These are phyloP conservation scores for Pseudonectria buxi DNA, from an alignment of 2,329 filamentous ascomycete species.

Conservation along the genomic window DNA sequence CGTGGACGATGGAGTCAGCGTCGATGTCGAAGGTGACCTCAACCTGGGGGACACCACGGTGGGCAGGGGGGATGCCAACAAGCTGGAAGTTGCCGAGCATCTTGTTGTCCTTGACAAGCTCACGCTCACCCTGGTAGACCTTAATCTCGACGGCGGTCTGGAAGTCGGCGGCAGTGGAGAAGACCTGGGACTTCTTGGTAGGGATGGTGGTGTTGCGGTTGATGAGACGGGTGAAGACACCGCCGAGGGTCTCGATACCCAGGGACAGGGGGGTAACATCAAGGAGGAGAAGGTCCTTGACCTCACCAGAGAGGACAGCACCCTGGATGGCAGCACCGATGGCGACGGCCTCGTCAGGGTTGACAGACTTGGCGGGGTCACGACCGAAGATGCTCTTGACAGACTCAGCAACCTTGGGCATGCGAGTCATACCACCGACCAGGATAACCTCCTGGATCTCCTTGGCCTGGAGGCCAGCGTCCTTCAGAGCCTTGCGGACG, in stretches of 20 bases:
- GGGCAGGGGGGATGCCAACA: conserved; percentile 90
- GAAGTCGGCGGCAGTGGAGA: conserved; percentile 96
- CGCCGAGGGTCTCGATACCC: conserved; percentile 95
- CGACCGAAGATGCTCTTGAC: conserved; percentile 96
- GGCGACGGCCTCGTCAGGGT: conserved; percentile 96
- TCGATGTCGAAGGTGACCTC: conserved; percentile 99
- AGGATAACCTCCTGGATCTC: conserved; percentile 98
- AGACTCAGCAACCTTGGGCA: conserved; percentile 95
- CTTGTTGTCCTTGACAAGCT: conserved; percentile 98
- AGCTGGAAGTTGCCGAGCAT: conserved; percentile 98
- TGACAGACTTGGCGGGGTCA: conserved; percentile 95
- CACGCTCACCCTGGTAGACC: conserved; percentile 99
- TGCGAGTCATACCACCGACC: conserved; percentile 98
- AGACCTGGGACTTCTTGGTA: conserved; percentile 98
- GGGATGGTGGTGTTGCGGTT: conserved; percentile 99
- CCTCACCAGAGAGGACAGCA: conserved; percentile 92
- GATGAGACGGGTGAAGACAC: conserved; percentile 96
- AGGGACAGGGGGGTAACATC: conserved; percentile 95
- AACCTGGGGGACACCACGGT: conserved; percentile 91
- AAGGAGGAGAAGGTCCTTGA: conserved; percentile 90
- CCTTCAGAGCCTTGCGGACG: conserved; percentile 94
- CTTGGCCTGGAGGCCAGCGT: conserved; percentile 82
- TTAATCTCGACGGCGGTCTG: conserved; percentile 99
- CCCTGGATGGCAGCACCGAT: conserved; percentile 97
- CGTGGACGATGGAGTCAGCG: conserved; percentile 94